Evolutionary conservation across 495 filamentous ascomycete genomes (phyloP).

Genomic region (Penicillium coprophilum): DNA sequence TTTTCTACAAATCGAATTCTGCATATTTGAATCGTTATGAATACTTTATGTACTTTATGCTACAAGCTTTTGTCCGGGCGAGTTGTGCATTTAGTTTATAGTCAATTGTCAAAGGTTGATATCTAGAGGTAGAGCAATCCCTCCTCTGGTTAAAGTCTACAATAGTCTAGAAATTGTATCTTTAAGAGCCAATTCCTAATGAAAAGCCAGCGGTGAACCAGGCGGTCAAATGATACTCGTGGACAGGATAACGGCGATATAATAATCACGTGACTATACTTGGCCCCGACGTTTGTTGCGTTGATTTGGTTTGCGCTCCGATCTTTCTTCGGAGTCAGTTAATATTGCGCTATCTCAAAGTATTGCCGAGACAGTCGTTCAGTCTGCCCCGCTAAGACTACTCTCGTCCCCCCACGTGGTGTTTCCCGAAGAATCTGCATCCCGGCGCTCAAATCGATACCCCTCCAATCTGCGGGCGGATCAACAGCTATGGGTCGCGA

Average conservation of each 20-base stretch:
- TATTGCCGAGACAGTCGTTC: background rate
- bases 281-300: background rate
- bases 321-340: slow-evolving; percentile 5
- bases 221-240: no score
- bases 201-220: no score
- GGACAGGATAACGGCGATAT: background rate
- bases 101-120: no score
- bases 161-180: no score
- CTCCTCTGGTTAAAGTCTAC: no score
- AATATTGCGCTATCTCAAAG: slow-evolving; percentile 1
- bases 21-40: no score
- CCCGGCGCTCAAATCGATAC: slow-evolving; percentile 17
- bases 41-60: no score
- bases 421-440: slow-evolving; percentile 1
- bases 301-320: slow-evolving; percentile 14
- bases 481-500: slow-evolving; percentile 77
- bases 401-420: background rate
- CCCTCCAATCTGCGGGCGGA: slow-evolving; percentile 40
- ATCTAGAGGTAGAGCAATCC: no score
- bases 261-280: background rate
- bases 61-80: no score
- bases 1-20: no score
- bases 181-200: no score
- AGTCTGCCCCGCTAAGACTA: background rate
- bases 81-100: no score